A percentile compares a stretch with the other conserved stretches of the same genome.
Evolutionary conservation across 169 alveolate genomes (phyloP).

Genomic region (Ichthyophthirius multifiliis): DNA sequence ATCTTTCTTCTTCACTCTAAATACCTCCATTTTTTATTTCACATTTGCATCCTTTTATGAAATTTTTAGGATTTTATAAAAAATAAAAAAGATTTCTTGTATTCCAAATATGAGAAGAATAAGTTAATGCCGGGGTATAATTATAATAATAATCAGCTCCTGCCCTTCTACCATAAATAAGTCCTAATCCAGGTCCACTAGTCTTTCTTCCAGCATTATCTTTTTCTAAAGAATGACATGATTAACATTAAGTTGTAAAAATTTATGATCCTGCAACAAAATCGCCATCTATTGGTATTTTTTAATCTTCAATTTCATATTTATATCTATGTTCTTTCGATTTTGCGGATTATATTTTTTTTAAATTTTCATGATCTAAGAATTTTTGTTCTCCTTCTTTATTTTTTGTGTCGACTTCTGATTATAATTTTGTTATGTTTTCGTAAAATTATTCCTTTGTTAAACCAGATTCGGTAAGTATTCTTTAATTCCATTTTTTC

Average conservation of each 20-base stretch:
- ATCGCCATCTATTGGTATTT: conserved; percentile 23
- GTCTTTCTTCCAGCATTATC: conserved; percentile 5
- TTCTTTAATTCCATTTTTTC: conserved; percentile 10
- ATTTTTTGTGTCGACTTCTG: background rate
- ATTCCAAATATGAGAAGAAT: background rate
- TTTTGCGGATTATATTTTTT: background rate
- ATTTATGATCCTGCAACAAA: conserved; percentile 10
- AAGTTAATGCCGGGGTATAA: background rate
- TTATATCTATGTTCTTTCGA: background rate
- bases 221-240: conserved; percentile 14
- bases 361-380: background rate
- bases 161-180: conserved; percentile 1
- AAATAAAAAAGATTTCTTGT: background rate
- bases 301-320: background rate
- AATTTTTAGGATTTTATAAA: background rate
- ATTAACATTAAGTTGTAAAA: background rate
- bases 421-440: background rate
- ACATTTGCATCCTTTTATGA: conserved; percentile 11
- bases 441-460: background rate
- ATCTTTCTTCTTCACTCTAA: conserved; percentile 16
- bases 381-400: conserved; percentile 5
- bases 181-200: conserved; percentile 14
- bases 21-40: background rate
- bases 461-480: background rate
- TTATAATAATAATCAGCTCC: conserved; percentile 6